Evolutionary conservation across 2,329 filamentous ascomycete species (phyloP), one percentile per base, ranked within the genome.

Genomic region (Cladosporium sp.): DNA sequence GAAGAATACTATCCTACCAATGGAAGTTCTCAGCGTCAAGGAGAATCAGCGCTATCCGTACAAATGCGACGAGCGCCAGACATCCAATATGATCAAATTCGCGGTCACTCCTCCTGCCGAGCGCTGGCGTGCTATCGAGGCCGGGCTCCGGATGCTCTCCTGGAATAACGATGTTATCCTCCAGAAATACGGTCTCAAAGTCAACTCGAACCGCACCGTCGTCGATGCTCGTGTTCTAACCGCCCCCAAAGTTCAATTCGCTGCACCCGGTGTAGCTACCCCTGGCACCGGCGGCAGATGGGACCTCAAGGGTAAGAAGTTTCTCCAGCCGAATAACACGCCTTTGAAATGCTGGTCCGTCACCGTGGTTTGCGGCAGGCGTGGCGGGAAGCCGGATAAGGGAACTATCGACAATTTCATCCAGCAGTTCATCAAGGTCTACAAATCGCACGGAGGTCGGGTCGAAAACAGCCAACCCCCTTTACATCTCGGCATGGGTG

Each of bases 71-170:
- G 80, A 83, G 51, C 63, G 65, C 0, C 77, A 95, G 72, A 96
- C 92, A 0, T 74, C 85, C 0, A 72, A 79, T 4, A 98, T 98
- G 93, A 96, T 98, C 74, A 92, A 87, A 68, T 89, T 92, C 62
- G 91, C 92, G 0, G 92, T 95, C 4, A 89, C 86, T 5, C 79
- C 85, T 1, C 93, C 93, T 0, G 66, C 68, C 0, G 67, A 83
- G 31, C 87, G 93, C n/a, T 80, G 82, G 59, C 61, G 67, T 0
- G 81, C 86, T 16, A 90, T 97, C 60, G 72, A 83, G 45, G 67
- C 79, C 3, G 86, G 86, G 13, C 80, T 95, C 8, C 65, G 72
- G 0, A 79, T 86, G 58, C 76, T 92, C 0, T 73, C 82, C 9
- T 93, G 89, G 82, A 59, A 63, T 1, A 65, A 77, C 0, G 93